Percentiles rank a stretch among this genome's conserved stretches.
These are phyloP conservation scores for Hypoxylon sp. DNA, from an alignment of 2,329 filamentous ascomycete genomes.

Conservation along the genomic window DNA sequence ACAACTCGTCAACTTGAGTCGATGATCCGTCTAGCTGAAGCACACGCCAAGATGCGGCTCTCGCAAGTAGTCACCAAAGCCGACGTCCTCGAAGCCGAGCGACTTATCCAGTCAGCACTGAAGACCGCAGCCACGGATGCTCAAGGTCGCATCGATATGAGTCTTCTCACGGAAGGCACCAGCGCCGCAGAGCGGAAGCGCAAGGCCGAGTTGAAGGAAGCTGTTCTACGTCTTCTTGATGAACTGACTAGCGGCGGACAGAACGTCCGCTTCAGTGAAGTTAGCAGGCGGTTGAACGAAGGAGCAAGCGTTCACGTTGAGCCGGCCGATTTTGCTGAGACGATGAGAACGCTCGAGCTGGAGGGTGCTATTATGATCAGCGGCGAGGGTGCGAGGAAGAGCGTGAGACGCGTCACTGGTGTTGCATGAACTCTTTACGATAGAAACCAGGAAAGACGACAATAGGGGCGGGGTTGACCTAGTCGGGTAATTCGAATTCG, in stretches of 20 bases:
- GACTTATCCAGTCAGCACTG: slow-evolving; percentile 92
- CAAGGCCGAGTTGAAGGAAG: slow-evolving; percentile 86
- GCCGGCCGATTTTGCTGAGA: slow-evolving; percentile 84
- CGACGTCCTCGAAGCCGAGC: slow-evolving; percentile 92
- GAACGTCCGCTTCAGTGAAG: slow-evolving; percentile 82
- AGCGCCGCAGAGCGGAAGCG: slow-evolving; percentile 87
- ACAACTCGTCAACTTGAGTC: slow-evolving; percentile 97
- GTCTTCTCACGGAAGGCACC: slow-evolving; percentile 92
- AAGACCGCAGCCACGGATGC: slow-evolving; percentile 98
- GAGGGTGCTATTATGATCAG: slow-evolving; percentile 86
- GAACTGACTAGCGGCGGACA: slow-evolving; percentile 80
- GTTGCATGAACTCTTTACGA: slow-evolving; percentile 55
- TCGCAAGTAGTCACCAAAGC: slow-evolving; percentile 79
- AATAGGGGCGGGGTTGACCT: slow-evolving; percentile 16
- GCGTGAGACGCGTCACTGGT: slow-evolving; percentile 80
- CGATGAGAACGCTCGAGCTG: slow-evolving; percentile 82
- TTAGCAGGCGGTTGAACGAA: slow-evolving; percentile 80
- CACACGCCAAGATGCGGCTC: slow-evolving; percentile 97
- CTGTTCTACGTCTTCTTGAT: slow-evolving; percentile 81
- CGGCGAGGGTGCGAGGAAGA: slow-evolving; percentile 88
- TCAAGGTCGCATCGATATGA: slow-evolving; percentile 96
- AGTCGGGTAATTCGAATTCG: slow-evolving; percentile 7
- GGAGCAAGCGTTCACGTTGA: slow-evolving; percentile 80
- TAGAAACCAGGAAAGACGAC: background rate
- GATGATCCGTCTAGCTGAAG: slow-evolving; percentile 97